phyloP scores from a whole-genome alignment of 495 filamentous ascomycete genomes.

The Penicillium riverlandense region DNA sequence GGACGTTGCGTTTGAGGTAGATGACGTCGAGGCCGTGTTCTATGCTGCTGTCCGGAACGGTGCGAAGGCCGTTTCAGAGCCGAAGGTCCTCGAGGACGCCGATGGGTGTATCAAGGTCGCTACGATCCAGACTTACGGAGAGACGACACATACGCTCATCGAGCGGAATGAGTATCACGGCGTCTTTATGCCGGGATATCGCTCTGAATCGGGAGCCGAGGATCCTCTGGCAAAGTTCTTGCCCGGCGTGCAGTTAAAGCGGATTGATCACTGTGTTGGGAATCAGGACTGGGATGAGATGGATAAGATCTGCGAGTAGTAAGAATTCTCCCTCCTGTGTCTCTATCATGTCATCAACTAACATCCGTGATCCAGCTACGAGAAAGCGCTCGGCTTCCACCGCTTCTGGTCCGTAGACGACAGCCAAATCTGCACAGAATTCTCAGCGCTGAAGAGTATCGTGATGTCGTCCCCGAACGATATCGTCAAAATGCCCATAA shows the following conservation, averaged over 20 bases:
- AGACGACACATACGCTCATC: conserved; percentile 86
- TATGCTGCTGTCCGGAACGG: conserved; percentile 59
- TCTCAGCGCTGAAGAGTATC: conserved; percentile 72
- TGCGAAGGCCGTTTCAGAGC: conserved; percentile 55
- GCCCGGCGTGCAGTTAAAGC: conserved; percentile 57
- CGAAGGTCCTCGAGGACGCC: conserved; percentile 36
- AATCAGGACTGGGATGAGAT: conserved; percentile 91
- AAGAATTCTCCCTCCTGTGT: background rate
- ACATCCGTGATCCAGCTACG: conserved; percentile 49
- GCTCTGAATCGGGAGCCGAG: conserved; percentile 29
- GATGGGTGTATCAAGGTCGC: conserved; percentile 58
- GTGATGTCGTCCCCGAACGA: conserved; percentile 84
- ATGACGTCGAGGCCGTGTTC: conserved; percentile 72
- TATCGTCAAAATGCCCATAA: conserved; percentile 92
- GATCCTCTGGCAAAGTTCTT: conserved; percentile 44
- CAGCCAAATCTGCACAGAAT: conserved; percentile 79
- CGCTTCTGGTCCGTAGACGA: conserved; percentile 95
- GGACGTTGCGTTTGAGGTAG: conserved; percentile 88
- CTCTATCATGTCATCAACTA: conserved; percentile 3
- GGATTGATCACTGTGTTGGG: conserved; percentile 89
- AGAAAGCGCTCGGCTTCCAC: conserved; percentile 82
- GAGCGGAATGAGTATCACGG: conserved; percentile 60
- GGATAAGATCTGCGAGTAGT: conserved; percentile 75
- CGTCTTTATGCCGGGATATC: conserved; percentile 75
- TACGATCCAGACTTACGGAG: conserved; percentile 78